Evolutionary conservation across 345 rosid genomes (phyloP).

Genomic region (Trapa incisa): DNA sequence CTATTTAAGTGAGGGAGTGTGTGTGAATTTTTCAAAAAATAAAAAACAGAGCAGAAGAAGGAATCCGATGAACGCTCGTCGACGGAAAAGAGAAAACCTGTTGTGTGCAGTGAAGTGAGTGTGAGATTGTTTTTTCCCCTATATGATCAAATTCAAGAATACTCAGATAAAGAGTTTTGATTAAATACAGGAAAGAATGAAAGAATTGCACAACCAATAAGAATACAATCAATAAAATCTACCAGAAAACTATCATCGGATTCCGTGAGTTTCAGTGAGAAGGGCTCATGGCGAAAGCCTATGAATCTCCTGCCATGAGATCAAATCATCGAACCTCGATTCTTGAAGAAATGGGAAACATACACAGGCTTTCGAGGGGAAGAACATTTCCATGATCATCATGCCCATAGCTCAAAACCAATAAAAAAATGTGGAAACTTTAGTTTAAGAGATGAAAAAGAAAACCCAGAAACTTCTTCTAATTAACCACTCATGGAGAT

Average conservation of each 20-base stretch:
- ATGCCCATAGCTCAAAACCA: neutral
- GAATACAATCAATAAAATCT: constrained; percentile 13
- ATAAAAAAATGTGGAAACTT: neutral
- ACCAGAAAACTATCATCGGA: constrained; percentile 84
- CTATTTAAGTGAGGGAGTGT: neutral
- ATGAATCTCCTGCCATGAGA: constrained; percentile 13
- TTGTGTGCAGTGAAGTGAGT: no score
- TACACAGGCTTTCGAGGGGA: no score
- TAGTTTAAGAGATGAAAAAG: neutral
- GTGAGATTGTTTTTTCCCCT: constrained; percentile 8
- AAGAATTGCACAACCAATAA: constrained; percentile 32
- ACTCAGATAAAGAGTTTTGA: neutral
- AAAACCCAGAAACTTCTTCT: neutral
- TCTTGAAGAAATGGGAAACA: neutral
- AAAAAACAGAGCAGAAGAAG: no score
- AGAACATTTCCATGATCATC: no score
- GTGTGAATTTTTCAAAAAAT: no score
- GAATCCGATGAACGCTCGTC: neutral
- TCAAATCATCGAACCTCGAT: neutral
- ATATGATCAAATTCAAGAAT: no score
- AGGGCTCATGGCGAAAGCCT: constrained; percentile 30
- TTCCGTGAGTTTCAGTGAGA: constrained; percentile 41
- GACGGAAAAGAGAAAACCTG: neutral
- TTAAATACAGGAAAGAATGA: constrained; percentile 43
- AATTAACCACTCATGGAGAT: constrained; percentile 20